Evolutionary conservation across 2,329 filamentous ascomycete species (phyloP), one percentile per base, ranked within the genome.

Genomic region (Ophiocordyceps australis): DNA sequence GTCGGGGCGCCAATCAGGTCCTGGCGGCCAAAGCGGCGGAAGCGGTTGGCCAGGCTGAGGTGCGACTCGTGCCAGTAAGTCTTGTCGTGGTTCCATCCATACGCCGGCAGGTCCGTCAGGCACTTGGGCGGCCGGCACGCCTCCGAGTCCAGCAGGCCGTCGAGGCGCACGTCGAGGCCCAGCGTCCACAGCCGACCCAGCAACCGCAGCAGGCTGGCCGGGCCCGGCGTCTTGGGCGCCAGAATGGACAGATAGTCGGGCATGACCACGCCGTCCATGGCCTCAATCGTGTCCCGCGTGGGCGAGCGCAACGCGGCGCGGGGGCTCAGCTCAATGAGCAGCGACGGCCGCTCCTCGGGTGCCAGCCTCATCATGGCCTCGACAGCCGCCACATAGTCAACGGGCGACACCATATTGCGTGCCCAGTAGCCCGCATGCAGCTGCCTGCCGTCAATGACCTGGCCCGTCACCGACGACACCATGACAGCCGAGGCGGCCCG

Each of bases 1-100:
- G 51, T 51, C 0, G 48, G 54, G 2, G 53, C 46, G 1, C 64
- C 64, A 15, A 68, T 54, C 2, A 69, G 46, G 30, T 69, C 63
- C 22, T 59, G 54, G 9, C 62, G 49, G 3, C 54, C 50, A 27
- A 52, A 53, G 15, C 50, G 42, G 10, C 59, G 48, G 29, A 58
- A 53, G 3, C 61, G 52, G 24, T 52, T 52, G 9, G 53, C 46
- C 10, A 41, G 37, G 13, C 55, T 57, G 3, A 60, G 36, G 21
- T 59, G 54, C 2, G 57, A 58, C 30, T 69, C 63, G 31, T 62
- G 53, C 63, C 64, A 68, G 37, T 65, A 64, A 2, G 39, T 44
- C 15, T 52, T 59, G 15, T 46, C 41, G 30, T 67, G 63, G 17
- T 67, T 63, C 62, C 64, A 69, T 3, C 58, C 52, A 31, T 68